Evolutionary conservation across 768 basidiomycete species (phyloP), one percentile per base, ranked within the genome.

Genomic region (Leccinum imitatum): DNA sequence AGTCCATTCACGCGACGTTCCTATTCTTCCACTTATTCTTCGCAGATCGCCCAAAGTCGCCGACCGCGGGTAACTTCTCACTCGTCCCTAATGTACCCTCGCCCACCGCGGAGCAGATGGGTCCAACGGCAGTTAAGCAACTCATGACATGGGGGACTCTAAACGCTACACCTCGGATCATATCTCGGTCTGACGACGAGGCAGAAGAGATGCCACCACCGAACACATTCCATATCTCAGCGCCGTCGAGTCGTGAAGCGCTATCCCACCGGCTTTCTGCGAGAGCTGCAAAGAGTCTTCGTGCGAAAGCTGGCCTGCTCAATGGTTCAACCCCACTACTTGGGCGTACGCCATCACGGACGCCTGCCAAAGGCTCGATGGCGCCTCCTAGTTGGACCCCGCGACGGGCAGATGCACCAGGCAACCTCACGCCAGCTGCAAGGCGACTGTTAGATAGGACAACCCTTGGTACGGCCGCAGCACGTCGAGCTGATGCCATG

Each of bases 131-230:
- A 1, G 81, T 98, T 54, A 93, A 94, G 68, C 89, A 98, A 65
- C 83, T 99, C 15, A 94, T 98, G 90, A 99, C 97, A 13, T 95
- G 93, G 94, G 97, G 97, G 2, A 95, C 93, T 13, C 80, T 98
- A 23, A 86, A 88, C 63, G 89, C 91, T 15, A 98, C 97, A 9
- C 97, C 97, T 3, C 87, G 96, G 56, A 82, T 97, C 5, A 82
- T 98, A 63, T 85, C 86, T 11, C 78, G 82, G 65, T 76, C 81
- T 10, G 82, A 86, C 37, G 83, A 89, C 64, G 76, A 81, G 4
- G 71, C 76, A 3, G 81, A 82, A 57, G 69, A 65, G 76, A 67
- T 65, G 63, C 76, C 52, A 8, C 73, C 78, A 15, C 79, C 83
- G 6, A 80, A 75, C 52, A 87, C 87, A 3, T 99, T 98, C 76